Percentiles rank a stretch among this genome's conserved stretches.
phyloP scores from a whole-genome alignment of 2,329 filamentous ascomycete genomes.

The Teratosphaeria epicoccoides region DNA sequence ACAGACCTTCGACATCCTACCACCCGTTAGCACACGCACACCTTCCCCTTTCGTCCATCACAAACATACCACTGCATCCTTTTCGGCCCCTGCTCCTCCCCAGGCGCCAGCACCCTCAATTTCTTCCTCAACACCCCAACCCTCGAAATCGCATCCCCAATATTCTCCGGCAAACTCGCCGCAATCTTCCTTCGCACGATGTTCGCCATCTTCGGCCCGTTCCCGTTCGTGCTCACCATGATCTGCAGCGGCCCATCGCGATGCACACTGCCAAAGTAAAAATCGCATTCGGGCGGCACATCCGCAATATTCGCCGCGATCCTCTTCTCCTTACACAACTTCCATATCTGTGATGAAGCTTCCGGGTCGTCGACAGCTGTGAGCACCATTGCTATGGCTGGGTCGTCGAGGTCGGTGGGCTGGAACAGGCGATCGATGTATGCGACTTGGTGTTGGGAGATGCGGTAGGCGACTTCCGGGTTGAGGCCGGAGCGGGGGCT shows the following conservation, averaged over 20 bases:
- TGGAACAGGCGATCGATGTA: conserved; percentile 78
- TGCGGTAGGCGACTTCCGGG: conserved; percentile 74
- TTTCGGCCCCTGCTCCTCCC: conserved; percentile 63
- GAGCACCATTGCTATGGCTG: conserved; percentile 67
- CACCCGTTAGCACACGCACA: background rate
- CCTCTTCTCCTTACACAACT: conserved; percentile 73
- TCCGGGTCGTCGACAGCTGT: conserved; percentile 87
- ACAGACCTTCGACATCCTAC: conserved; percentile 84
- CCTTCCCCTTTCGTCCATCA: no score
- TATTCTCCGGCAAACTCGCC: conserved; percentile 60
- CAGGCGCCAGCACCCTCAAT: conserved; percentile 66
- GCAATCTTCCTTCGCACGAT: conserved; percentile 78
- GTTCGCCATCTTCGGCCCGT: conserved; percentile 82
- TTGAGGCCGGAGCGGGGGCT: conserved; percentile 70
- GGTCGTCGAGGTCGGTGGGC: conserved; percentile 70
- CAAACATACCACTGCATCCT: conserved; percentile 74
- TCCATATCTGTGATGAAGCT: conserved; percentile 85
- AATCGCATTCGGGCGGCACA: conserved; percentile 92
- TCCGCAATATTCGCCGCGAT: conserved; percentile 94
- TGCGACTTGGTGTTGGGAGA: conserved; percentile 62
- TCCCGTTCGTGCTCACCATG: conserved; percentile 98
- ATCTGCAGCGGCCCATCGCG: conserved; percentile 91
- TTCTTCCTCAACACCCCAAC: conserved; percentile 72
- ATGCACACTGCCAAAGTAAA: conserved; percentile 95
- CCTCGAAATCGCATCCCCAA: conserved; percentile 74